A percentile compares a stretch with the other conserved stretches of the same genome.
phyloP scores from a whole-genome alignment of 345 rosid genomes.

The Ceriops tagal region DNA sequence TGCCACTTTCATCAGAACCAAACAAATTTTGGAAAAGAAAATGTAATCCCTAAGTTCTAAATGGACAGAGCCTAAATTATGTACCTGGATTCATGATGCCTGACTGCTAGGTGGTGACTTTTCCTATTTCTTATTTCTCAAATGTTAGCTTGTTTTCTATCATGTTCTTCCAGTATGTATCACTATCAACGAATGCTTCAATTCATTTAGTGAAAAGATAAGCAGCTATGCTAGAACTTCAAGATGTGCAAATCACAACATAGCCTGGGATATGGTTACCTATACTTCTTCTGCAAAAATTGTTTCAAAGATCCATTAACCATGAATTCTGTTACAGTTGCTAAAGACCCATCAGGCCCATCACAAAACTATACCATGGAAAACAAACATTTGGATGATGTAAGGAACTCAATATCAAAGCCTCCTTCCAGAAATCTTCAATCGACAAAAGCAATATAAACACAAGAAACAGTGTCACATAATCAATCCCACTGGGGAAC shows the following conservation, averaged over 20 bases:
- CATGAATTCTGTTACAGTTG: constrained; percentile 97
- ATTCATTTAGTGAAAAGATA: constrained; percentile 3
- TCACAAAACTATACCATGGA: constrained; percentile 97
- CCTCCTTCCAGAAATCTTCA: constrained; percentile 66
- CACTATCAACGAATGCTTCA: not conserved
- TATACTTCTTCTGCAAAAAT: constrained; percentile 92
- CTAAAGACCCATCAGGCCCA: constrained; percentile 95
- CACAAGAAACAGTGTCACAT: constrained; percentile 9
- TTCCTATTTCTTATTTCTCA: not conserved
- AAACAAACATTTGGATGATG: constrained; percentile 96
- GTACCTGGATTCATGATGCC: constrained; percentile 37
- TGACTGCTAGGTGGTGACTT: constrained; percentile 27
- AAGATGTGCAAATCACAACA: constrained; percentile 11
- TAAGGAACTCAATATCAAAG: constrained; percentile 80
- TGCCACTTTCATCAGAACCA: not conserved
- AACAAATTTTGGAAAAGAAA: not conserved
- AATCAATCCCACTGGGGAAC: constrained; percentile 8
- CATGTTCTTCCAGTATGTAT: constrained; percentile 18
- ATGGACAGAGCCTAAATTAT: not conserved
- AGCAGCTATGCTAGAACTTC: constrained; percentile 3
- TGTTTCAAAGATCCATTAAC: constrained; percentile 97
- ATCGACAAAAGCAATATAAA: constrained; percentile 32
- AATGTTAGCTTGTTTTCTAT: not conserved
- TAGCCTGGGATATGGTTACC: constrained; percentile 42
- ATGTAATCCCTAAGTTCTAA: not conserved